Evolutionary conservation across 108 stramenopile genomes (phyloP), one percentile per base, ranked within the genome.

Genomic region (Skeletonema grethae): DNA sequence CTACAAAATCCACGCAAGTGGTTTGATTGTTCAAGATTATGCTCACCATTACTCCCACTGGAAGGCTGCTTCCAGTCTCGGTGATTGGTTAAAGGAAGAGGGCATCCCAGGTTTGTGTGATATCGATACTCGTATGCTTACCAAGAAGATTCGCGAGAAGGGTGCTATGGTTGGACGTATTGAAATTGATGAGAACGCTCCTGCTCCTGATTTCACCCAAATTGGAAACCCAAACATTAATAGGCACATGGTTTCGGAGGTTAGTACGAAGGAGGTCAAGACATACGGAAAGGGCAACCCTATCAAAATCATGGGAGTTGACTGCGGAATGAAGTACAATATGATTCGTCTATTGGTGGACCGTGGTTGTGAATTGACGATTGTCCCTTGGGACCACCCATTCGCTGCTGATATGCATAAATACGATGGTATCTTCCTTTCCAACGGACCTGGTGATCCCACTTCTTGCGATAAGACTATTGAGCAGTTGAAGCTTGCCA

Each of bases 291-390:
- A 92, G 68, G 98, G 97, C 30, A 97, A 98, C 58, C 69, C 87
- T 11, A 67, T 88, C 72, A 95, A 95, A 79, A 88, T 97, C 57
- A 83, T 99, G 72, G 97, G 97, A 35, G 93, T 97, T 45, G 98
- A 99, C 82, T 93, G 95, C 69, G 98, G 98, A 69, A 97, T 99
- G 91, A 99, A 99, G 84, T 91, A 93, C 91, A 99, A 98, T 79
- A 99, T 99, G 68, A 97, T 99, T 68, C 95, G 98, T 60, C 86
- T 95, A 55, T 68, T 99, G 56, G 95, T 95, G 56, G 92, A 91
- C 46, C 85, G 90, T 45, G 96, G 90, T 10, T 98, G 92, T n/a
- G 96, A 97, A 79, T 85, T 99, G 48, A 94, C 92, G 7, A 90
- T 97, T 18, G 97, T 99, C 50, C 98, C 97, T 31, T 97, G 90